phyloP scores from a whole-genome alignment of 2,329 filamentous ascomycete species.

The Pestalotiopsis sp. region DNA sequence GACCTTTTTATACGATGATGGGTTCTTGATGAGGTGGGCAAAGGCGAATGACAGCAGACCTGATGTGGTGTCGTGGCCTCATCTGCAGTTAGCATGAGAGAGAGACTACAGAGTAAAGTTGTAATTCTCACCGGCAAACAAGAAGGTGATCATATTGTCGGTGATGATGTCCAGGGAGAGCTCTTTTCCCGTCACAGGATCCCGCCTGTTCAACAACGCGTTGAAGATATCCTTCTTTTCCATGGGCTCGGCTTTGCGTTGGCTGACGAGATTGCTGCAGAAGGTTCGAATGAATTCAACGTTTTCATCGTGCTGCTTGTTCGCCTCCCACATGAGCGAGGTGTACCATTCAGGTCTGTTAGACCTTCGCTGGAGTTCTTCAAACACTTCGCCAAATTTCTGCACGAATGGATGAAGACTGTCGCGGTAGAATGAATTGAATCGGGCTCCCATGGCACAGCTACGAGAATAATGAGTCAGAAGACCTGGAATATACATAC shows the following conservation, averaged over 20 bases:
- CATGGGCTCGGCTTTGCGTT: slow-evolving; percentile 41
- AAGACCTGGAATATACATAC: background rate
- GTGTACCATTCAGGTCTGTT: slow-evolving; percentile 11
- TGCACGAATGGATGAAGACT: slow-evolving; percentile 59
- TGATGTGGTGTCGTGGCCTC: slow-evolving; percentile 73
- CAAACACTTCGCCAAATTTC: slow-evolving; percentile 54
- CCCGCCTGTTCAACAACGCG: slow-evolving; percentile 53
- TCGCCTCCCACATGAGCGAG: slow-evolving; percentile 22
- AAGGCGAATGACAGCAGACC: slow-evolving; percentile 68
- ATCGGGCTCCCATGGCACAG: slow-evolving; percentile 38
- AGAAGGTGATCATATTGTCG: slow-evolving; percentile 56
- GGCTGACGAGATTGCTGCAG: slow-evolving; percentile 46
- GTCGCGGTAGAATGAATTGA: slow-evolving; percentile 61
- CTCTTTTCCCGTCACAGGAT: slow-evolving; percentile 51
- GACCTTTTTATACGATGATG: slow-evolving; percentile 59
- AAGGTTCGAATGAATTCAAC: slow-evolving; percentile 43
- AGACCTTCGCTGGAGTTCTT: slow-evolving; percentile 40
- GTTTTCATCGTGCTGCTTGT: slow-evolving; percentile 35
- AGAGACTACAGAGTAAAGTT: background rate
- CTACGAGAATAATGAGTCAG: background rate
- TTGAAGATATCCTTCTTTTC: slow-evolving; percentile 55
- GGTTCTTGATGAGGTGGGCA: slow-evolving; percentile 67
- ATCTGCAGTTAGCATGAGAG: slow-evolving; percentile 31
- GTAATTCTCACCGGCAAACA: slow-evolving; percentile 24
- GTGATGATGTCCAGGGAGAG: slow-evolving; percentile 49